Conservation (phyloP, 1,284 basidiomycete species). For the Leccinum pachyderme region DNA sequence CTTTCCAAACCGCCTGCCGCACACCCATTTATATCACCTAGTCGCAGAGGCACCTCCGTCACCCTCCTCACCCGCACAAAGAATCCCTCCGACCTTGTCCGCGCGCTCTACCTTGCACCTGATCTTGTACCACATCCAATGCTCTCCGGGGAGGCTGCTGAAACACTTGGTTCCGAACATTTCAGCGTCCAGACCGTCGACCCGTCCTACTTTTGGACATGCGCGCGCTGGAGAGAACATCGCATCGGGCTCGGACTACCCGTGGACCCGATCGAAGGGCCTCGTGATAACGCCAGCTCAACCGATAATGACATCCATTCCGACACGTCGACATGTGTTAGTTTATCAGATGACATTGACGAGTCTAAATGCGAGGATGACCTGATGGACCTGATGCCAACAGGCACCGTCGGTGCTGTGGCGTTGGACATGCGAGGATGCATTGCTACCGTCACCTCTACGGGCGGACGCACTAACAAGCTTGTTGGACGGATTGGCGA, state of each 20-base stretch:
- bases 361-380: conserved; percentile 15
- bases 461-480: conserved; percentile 82
- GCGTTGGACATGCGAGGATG: conserved; percentile 73
- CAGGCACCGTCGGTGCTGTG: conserved; percentile 81
- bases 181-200: conserved; percentile 62
- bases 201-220: conserved; percentile 74
- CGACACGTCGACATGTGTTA: conserved; percentile 15
- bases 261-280: conserved; percentile 52
- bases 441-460: conserved; percentile 72
- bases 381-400: conserved; percentile 61
- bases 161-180: conserved; percentile 49
- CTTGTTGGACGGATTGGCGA: conserved; percentile 78
- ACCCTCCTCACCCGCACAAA: conserved; percentile 65
- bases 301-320: conserved; percentile 3
- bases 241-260: conserved; percentile 68
- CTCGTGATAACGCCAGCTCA: conserved; percentile 10
- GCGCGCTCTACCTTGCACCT: conserved; percentile 67
- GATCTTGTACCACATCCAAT: conserved; percentile 61
- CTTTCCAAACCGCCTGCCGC: conserved; percentile 68
- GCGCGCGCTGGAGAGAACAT: conserved; percentile 72
- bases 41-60: conserved; percentile 60
- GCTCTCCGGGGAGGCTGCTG: conserved; percentile 64
- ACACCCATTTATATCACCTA: conserved; percentile 55
- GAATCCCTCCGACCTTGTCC: conserved; percentile 73
- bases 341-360: conserved; percentile 2